Base-by-base conservation (phyloP, 805 yeast species). In the Ogataea polymorpha region DNA sequence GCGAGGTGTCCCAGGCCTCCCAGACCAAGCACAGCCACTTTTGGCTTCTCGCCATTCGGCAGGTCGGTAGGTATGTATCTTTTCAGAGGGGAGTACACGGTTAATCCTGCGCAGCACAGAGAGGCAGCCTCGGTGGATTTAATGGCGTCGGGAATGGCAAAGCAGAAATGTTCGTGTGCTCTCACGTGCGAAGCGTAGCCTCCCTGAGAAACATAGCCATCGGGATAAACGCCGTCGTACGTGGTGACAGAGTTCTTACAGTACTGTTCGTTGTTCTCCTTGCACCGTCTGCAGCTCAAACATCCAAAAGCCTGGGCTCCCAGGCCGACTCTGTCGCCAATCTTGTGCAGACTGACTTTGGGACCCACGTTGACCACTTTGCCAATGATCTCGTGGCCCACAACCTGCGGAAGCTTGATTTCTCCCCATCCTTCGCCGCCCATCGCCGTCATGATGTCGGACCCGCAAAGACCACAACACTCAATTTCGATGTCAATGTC, bases 391-490 rank as follows among this genome's bases (percentile, higher is more conserved):
- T 70, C 75, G 54, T 70, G 75, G 26, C 75, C 75, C n/a, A 77
- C 82, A 48, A 74, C 68, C 54, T 69, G 71, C 12, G 74, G 65
- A 42, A 58, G 46, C 15, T 61, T 55, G 50, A 51, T 51, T 27
- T 61, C 51, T 37, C 67, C 71, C 84, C 84, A 79, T 35, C 67
- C 70, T 39, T 67, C 65, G 39, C 65, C 67, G 47, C 76, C 80
- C 41, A 63, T 61, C 31, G 76, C 68, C 20, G 75, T 68, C 61
- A 74, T 74, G 32, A 75, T 56, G 53, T 82, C 87, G 23, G 79
- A 71, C 14, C 86, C 89, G 65, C 89, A 82, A 9, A 82, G 67
- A 53, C 85, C 85, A 61, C 84, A 79, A 44, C 76, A 72, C 49
- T 75, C 79, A 31, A 79, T 67, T 47, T 39, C 42, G 32, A 79